A percentile compares a stretch with the other conserved stretches of the same genome.
Evolutionary conservation across 1,284 basidiomycete genomes (phyloP).

Genomic region (Porodaedalea pini): DNA sequence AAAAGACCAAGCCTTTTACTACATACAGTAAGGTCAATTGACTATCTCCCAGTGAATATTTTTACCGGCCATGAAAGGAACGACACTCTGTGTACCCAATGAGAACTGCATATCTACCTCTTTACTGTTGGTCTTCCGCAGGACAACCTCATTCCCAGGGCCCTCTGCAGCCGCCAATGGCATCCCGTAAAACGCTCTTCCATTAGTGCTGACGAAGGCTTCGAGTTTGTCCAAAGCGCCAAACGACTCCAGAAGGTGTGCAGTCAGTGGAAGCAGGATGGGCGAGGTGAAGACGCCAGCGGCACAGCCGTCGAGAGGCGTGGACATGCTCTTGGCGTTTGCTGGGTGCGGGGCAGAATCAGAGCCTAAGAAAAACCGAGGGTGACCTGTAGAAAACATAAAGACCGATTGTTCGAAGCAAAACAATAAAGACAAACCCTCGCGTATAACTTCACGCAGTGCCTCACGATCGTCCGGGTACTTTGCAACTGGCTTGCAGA

Average conservation of each 20-base stretch:
- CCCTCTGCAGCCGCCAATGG: conserved; percentile 26
- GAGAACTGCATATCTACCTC: conserved; percentile 51
- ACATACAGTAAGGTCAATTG: not conserved
- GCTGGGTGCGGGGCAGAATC: conserved; percentile 95
- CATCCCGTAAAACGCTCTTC: conserved; percentile 76
- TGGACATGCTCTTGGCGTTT: conserved; percentile 73
- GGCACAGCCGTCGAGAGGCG: conserved; percentile 76
- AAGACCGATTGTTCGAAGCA: not conserved
- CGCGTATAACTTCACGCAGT: conserved; percentile 74
- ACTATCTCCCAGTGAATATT: conserved; percentile 79
- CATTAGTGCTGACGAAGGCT: conserved; percentile 74
- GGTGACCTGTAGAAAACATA: conserved; percentile 59
- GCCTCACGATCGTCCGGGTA: conserved; percentile 90
- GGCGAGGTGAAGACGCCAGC: conserved; percentile 93
- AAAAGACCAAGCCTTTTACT: not conserved
- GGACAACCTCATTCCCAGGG: conserved; percentile 31
- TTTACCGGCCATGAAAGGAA: conserved; percentile 93
- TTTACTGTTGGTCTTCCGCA: conserved; percentile 36
- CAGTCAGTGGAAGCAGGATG: conserved; percentile 84
- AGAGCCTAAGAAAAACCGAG: conserved; percentile 96
- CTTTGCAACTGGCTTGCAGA: conserved; percentile 98
- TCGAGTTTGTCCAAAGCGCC: conserved; percentile 78
- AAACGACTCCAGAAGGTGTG: conserved; percentile 82
- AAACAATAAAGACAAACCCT: conserved; percentile 48
- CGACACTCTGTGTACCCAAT: conserved; percentile 56